Base-by-base conservation (phyloP, 148 eudicot genomes). In the Pharnaceum exiguum region DNA sequence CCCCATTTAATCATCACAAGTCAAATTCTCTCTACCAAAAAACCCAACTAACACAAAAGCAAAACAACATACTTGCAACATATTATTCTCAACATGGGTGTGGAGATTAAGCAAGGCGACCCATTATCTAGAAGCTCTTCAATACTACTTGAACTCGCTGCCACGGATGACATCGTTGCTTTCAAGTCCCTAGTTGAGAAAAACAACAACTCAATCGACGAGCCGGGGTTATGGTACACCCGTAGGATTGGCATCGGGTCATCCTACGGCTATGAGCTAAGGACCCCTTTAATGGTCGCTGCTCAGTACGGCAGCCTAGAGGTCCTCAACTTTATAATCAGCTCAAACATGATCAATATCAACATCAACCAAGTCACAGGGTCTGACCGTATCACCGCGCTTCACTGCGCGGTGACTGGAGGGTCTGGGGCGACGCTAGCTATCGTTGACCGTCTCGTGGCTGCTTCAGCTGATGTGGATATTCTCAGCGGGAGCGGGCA, bases 251-350 rank as follows among this genome's bases (percentile, higher is more conserved):
- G 98, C 0, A 85, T 54, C n/a, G 76, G 71, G 64, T 85, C 88
- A 95, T 71, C 74, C 1, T 77, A 70, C 18, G 95, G 72, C 1
- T 77, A 70, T 19, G 95, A 93, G 49, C 76, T 76, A 32, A 64
- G 98, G n/a, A 88, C 95, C 0, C 90, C 98, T n/a, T 71, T 88
- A 10, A 77, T 88, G 89, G 63, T 93, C 22, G 88, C 96, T 53
- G 67, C 96, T 37, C 48, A 76, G 30, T 88, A 79, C 40, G 98
- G 98, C 1, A 88, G 90, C 65, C 10, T 33, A 3, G 51, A 65
- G 26, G 80, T 93, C 13, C 12, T 93, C 32, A 71, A 69, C 12
- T 81, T 60, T 59, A 74, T 93, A 2, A 25, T 93, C n/a, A 33
- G 37, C 19, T 67, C 72, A n/a, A n/a, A n/a, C n/a, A n/a, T 6